Conservation (phyloP, 495 filamentous ascomycete species). For the Hyaloscypha finlandica region DNA sequence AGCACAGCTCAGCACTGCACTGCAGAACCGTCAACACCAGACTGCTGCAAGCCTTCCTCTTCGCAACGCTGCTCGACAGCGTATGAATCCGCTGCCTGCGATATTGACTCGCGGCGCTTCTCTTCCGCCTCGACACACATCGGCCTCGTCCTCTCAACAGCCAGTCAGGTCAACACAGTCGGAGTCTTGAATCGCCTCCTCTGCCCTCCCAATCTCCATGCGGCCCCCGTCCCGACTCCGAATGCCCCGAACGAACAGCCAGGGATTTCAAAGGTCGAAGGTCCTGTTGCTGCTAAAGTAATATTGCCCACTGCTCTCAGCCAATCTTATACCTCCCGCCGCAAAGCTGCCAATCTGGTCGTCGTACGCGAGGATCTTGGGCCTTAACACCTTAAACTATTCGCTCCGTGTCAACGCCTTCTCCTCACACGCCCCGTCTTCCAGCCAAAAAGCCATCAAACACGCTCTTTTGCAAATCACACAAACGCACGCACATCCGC, state of each 20-base stretch:
- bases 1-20: not conserved
- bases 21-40: not conserved
- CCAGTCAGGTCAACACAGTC: no score
- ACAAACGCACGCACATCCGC: slow-evolving; percentile 16
- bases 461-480: slow-evolving; percentile 32
- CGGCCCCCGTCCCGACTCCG: not conserved
- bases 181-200: not conserved
- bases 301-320: slow-evolving; percentile 1
- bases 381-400: slow-evolving; percentile 10
- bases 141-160: no score
- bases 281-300: slow-evolving; percentile 14
- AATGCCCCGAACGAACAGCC: slow-evolving; percentile 1
- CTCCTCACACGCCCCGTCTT: slow-evolving; percentile 14
- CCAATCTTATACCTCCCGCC: slow-evolving; percentile 25
- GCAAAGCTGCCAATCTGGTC: slow-evolving; percentile 4
- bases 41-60: not conserved
- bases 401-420: slow-evolving; percentile 19
- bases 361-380: slow-evolving; percentile 9
- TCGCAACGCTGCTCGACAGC: not conserved
- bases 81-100: not conserved
- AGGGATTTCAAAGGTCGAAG: slow-evolving; percentile 7
- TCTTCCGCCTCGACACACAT: not conserved
- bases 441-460: slow-evolving; percentile 29
- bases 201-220: not conserved
- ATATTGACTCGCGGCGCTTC: not conserved